phyloP scores from a whole-genome alignment of 2,329 filamentous ascomycete species.

The Colletotrichum eleusines region DNA sequence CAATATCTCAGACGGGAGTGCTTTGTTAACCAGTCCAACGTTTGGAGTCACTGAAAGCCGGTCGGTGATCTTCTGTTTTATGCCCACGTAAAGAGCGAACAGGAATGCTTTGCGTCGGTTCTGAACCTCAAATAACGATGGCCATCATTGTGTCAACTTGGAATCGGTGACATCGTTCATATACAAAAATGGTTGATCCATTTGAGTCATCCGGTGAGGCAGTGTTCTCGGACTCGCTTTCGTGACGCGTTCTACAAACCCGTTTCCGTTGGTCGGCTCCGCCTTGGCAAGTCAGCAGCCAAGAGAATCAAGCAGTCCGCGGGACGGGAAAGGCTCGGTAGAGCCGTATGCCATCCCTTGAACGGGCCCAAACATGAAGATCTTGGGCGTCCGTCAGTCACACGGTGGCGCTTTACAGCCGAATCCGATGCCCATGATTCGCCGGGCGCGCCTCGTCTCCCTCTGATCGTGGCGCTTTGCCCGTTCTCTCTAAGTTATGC shows the following conservation, averaged over 20 bases:
- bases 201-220: not conserved
- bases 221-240: conserved; percentile 21
- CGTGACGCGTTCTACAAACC: not conserved
- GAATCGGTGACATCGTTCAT: not conserved
- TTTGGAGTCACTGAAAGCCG: no score
- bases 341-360: not conserved
- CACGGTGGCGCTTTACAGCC: not conserved
- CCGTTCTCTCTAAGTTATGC: no score
- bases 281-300: conserved; percentile 32
- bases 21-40: no score
- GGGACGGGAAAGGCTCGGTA: conserved; percentile 6
- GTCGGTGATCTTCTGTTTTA: no score
- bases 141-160: not conserved
- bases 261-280: conserved; percentile 2
- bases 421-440: not conserved
- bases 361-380: not conserved
- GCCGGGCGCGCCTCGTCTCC: not conserved
- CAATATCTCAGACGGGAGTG: no score
- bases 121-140: not conserved
- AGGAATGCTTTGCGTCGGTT: not conserved
- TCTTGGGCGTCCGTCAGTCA: not conserved
- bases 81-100: not conserved
- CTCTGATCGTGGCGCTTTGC: not conserved
- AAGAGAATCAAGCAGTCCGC: conserved; percentile 7
- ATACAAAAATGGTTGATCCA: not conserved